phyloP scores from a whole-genome alignment of 2,329 filamentous ascomycete genomes.

The Trichophyton schoenleinii region DNA sequence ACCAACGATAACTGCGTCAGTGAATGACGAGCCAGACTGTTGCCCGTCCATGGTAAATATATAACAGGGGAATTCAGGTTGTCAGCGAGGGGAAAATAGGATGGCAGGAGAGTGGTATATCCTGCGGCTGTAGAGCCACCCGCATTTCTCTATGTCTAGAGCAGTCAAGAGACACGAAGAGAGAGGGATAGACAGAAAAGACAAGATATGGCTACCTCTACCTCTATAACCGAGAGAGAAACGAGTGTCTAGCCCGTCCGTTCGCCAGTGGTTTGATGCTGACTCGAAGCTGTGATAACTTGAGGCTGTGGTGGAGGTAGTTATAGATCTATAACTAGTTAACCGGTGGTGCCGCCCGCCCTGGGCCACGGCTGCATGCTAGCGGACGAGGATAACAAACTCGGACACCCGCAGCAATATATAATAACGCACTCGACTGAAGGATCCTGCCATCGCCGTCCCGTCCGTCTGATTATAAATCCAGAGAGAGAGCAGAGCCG shows the following conservation, averaged over 20 bases:
- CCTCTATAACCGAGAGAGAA: no score
- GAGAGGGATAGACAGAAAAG: no score
- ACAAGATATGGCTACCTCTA: no score
- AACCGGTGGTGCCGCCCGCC: no score
- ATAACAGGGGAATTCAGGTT: background rate
- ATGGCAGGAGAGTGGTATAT: background rate
- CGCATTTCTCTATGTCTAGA: background rate
- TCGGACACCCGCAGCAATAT: background rate
- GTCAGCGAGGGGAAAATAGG: background rate
- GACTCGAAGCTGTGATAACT: no score
- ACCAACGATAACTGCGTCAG: conserved; percentile 24
- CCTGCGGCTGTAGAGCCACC: background rate
- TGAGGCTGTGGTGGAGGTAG: no score
- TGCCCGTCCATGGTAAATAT: conserved; percentile 7
- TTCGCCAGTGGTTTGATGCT: no score
- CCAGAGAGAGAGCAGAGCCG: background rate
- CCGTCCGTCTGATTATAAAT: conserved; percentile 1
- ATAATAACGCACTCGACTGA: background rate
- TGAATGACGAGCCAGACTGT: conserved; percentile 9
- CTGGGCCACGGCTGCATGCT: background rate
- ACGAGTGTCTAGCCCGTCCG: no score
- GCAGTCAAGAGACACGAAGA: no score
- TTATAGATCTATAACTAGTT: no score
- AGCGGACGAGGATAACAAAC: background rate
- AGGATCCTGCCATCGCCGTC: background rate